Evolutionary conservation across 208 protist genomes (phyloP), one percentile per base, ranked within the genome.

Genomic region (Leptomonas seymouri): DNA sequence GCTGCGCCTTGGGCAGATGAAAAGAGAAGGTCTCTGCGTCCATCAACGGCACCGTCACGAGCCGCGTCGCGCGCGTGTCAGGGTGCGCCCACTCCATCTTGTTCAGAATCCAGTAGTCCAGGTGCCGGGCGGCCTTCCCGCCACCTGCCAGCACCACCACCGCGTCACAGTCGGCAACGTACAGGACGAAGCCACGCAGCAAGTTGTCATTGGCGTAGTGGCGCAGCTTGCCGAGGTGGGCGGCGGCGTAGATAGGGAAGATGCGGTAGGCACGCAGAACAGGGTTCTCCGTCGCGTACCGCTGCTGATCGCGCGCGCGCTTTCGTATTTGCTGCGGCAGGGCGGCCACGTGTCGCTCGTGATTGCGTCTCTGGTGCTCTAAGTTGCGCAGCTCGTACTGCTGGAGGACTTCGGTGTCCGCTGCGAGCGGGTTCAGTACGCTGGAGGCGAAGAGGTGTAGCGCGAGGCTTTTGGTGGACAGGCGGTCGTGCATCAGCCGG

Each of bases 171-270:
- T 72, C 34, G 44, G 27, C 67, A 11, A 91, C 68, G 80, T 86
- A 95, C 21, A 92, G 63, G 23, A 95, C 56, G 45, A 89, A 91
- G 18, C 90, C 90, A 31, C 87, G 90, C 28, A 95, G 75, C 1
- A 79, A 71, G 53, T 84, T 76, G 51, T 95, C 87, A 65, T 95
- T 95, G 7, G 90, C 90, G 67, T 89, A 91, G 67, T 87, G 78
- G 6, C 86, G 83, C 66, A 95, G 64, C 71, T 86, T 90, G 23
- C 78, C 84, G 12, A 95, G 76, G 64, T 91, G 86, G 16, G 74
- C 63, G 0, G 84, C 65, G 28, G 63, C 65, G 74, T 78, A 90
- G 28, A 93, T 83, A 25, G 83, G 85, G 31, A 80, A 91, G 23
- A 95, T 67, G 58, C 86, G 87, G 54, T 93, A 95, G 39, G 81